phyloP scores from a whole-genome alignment of 176 grass and related monocot species.

The Pontederia paniculata region DNA sequence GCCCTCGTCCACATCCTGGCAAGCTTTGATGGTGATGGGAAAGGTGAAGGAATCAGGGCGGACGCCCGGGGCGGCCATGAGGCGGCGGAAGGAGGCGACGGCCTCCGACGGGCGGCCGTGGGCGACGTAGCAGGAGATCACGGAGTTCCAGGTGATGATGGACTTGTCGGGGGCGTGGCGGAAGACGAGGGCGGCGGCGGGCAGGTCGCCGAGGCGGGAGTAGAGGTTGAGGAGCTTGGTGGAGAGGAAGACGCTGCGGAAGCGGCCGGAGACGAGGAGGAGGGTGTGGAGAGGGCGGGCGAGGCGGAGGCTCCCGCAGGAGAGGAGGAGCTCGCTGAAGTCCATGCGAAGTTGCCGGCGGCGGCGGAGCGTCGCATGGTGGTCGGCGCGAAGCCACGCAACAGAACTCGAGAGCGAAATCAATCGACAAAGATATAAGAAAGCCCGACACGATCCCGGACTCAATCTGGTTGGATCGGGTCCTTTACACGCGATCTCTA shows the following conservation, averaged over 20 bases:
- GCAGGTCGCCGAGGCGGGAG: constrained; percentile 25
- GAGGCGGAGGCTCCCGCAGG: constrained; percentile 29
- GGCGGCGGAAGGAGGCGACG: constrained; percentile 21
- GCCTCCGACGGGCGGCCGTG: constrained; percentile 13
- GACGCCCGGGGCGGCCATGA: constrained; percentile 20
- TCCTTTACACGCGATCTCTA: too few species aligned
- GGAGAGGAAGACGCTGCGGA: constrained; percentile 2
- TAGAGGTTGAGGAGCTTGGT: constrained; percentile 27
- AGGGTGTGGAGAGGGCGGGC: constrained; percentile 33
- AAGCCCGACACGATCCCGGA: too few species aligned
- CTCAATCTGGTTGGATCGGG: too few species aligned
- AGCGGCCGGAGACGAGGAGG: constrained; percentile 47
- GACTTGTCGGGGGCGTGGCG: constrained; percentile 11
- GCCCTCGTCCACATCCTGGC: background rate
- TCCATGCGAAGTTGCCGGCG: constrained; percentile 1
- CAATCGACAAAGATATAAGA: too few species aligned
- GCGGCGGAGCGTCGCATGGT: constrained; percentile 3
- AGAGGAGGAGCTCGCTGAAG: constrained; percentile 12
- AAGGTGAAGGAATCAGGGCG: constrained; percentile 46
- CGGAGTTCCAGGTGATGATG: constrained; percentile 39
- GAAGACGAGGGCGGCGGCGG: constrained; percentile 26
- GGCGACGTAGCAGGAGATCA: constrained; percentile 45
- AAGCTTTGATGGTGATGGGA: constrained; percentile 35
- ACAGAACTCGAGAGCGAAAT: too few species aligned
- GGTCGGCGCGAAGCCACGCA: background rate